Conservation (phyloP, 2,329 filamentous ascomycete genomes). For the Paecilomyces niveus region DNA sequence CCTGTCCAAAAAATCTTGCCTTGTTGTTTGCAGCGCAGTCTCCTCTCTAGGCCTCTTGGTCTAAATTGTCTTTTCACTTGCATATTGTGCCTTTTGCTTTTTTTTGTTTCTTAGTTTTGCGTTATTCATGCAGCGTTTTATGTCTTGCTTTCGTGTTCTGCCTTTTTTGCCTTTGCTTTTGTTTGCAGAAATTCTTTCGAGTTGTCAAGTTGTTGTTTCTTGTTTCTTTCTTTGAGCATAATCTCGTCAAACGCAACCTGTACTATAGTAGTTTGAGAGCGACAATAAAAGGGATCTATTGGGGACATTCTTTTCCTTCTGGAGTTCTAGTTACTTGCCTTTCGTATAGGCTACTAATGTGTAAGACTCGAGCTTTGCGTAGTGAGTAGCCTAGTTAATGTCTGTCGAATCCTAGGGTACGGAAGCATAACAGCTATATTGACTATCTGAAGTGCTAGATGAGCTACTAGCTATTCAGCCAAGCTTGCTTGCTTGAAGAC, state of each 20-base stretch:
- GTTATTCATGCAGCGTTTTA: too few species aligned
- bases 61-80: neutral
- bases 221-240: neutral
- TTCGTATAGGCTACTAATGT: too few species aligned
- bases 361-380: too few species aligned
- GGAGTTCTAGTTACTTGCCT: too few species aligned
- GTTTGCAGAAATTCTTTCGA: constrained; percentile 1
- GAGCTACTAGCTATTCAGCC: too few species aligned
- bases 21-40: constrained; percentile 1
- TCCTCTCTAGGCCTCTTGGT: constrained; percentile 2
- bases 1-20: constrained; percentile 1
- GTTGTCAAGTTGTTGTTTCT: neutral
- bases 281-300: constrained; percentile 4
- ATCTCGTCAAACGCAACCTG: constrained; percentile 4
- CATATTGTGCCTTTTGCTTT: neutral
- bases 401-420: too few species aligned
- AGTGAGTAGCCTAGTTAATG: too few species aligned
- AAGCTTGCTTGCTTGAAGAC: too few species aligned
- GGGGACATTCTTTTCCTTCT: neutral
- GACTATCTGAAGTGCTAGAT: too few species aligned
- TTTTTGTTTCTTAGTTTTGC: neutral
- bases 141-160: neutral
- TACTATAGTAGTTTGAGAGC: constrained; percentile 8
- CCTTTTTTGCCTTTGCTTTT: neutral
- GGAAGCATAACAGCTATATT: too few species aligned